Evolutionary conservation across 1,284 basidiomycete genomes (phyloP).

Genomic region (Cronartium ribicola): DNA sequence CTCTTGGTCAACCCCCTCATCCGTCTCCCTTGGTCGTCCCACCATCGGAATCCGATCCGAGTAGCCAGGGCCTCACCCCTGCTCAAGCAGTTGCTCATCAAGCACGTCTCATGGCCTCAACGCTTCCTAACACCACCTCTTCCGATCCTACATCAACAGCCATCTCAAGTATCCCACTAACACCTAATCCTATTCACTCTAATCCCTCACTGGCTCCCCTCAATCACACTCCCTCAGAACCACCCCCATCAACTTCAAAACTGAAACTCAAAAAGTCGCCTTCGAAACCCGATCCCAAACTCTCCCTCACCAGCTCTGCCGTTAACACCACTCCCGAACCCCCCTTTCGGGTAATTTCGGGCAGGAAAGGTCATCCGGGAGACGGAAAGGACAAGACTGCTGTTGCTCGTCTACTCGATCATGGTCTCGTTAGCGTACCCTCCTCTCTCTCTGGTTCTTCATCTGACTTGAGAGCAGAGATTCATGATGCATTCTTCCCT

Average conservation of each 20-base stretch:
- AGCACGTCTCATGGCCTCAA: slow-evolving; percentile 21
- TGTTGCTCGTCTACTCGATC: slow-evolving; percentile 21
- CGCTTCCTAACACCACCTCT: neutral
- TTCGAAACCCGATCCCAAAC: slow-evolving; percentile 8
- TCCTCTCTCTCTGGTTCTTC: neutral
- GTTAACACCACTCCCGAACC: neutral
- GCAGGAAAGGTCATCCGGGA: slow-evolving; percentile 38
- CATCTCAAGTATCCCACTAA: neutral
- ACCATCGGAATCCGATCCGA: neutral
- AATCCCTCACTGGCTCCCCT: neutral
- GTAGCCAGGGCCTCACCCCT: slow-evolving; percentile 19
- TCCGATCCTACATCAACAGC: neutral
- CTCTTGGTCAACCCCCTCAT: slow-evolving; percentile 6
- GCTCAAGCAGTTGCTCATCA: slow-evolving; percentile 23
- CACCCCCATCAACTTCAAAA: neutral
- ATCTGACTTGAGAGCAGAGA: neutral
- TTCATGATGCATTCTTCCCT: neutral
- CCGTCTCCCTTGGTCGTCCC: neutral
- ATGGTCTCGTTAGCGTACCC: slow-evolving; percentile 1
- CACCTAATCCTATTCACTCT: neutral
- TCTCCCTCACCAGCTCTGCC: neutral
- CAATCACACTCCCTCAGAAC: neutral
- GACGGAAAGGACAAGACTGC: slow-evolving; percentile 34
- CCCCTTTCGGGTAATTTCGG: slow-evolving; percentile 35
- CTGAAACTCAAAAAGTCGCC: slow-evolving; percentile 4